phyloP scores from a whole-genome alignment of 495 filamentous ascomycete species.

The Baudoinia panamericana region DNA sequence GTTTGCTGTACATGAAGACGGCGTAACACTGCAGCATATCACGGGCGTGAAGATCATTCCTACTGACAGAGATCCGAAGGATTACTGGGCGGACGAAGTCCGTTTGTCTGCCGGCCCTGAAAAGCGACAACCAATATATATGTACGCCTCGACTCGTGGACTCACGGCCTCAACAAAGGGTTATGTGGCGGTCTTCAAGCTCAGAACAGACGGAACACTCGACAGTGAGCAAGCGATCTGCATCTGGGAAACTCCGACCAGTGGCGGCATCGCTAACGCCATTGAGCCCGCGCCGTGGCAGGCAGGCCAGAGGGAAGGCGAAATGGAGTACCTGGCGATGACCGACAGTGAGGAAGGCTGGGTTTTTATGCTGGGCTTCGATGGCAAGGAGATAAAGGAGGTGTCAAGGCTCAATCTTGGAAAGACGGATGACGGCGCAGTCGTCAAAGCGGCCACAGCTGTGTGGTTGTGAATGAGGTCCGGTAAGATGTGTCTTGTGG shows the following conservation, averaged over 20 bases:
- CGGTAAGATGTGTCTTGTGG: background rate
- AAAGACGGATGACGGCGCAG: constrained; percentile 14
- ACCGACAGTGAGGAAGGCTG: constrained; percentile 19
- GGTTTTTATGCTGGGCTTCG: constrained; percentile 16
- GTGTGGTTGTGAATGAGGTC: constrained; percentile 17
- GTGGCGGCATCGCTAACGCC: constrained; percentile 17
- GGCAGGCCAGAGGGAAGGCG: constrained; percentile 1
- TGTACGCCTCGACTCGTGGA: constrained; percentile 18
- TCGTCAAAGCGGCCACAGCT: constrained; percentile 17
- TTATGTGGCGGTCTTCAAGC: constrained; percentile 15
- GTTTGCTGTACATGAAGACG: constrained; percentile 14
- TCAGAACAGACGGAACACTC: constrained; percentile 6
- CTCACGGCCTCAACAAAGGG: constrained; percentile 15
- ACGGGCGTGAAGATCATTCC: constrained; percentile 18
- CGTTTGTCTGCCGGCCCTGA: constrained; percentile 12
- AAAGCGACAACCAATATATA: constrained; percentile 8
- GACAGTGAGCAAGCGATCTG: constrained; percentile 8
- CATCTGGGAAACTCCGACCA: constrained; percentile 20
- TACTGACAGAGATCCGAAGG: constrained; percentile 9
- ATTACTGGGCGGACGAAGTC: constrained; percentile 22
- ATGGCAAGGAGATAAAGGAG: constrained; percentile 14
- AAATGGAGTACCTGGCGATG: constrained; percentile 14
- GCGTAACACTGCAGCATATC: constrained; percentile 10
- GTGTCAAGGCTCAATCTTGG: constrained; percentile 16
- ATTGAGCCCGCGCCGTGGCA: constrained; percentile 17